Evolutionary conservation across 176 grass and related monocot genomes (phyloP).

Genomic region (Bolboschoenus planiculmis): DNA sequence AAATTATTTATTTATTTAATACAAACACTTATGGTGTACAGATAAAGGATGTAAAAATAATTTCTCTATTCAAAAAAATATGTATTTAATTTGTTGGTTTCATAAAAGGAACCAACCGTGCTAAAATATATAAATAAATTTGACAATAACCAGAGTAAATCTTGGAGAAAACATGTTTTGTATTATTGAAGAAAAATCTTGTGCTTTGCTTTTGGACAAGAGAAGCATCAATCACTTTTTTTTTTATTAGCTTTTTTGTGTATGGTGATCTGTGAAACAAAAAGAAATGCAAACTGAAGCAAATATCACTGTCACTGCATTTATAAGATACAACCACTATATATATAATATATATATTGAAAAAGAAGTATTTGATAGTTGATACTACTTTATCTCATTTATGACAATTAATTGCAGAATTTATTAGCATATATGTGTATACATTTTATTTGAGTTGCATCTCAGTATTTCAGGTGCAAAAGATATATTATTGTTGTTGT

Average conservation of each 20-base stretch:
- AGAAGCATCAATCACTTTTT: neutral
- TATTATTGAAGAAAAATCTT: neutral
- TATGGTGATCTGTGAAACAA: neutral
- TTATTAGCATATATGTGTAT: neutral
- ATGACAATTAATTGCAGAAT: neutral
- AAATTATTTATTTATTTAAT: no score
- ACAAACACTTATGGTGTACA: no score
- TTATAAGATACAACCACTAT: neutral
- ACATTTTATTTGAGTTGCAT: neutral
- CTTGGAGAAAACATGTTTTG: neutral
- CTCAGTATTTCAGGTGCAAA: neutral
- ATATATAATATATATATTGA: neutral
- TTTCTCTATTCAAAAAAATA: no score
- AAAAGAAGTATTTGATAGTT: no score
- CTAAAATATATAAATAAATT: neutral
- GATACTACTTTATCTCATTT: neutral
- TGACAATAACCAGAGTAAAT: neutral
- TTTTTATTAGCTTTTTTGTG: neutral
- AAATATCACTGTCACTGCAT: slow-evolving; percentile 10
- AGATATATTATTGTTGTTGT: no score
- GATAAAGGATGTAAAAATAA: no score
- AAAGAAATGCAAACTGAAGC: neutral
- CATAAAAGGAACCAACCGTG: neutral
- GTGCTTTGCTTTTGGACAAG: neutral
- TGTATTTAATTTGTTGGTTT: neutral